Evolutionary conservation across 2,329 filamentous ascomycete genomes (phyloP).

Genomic region (Fusarium sarcochroum): DNA sequence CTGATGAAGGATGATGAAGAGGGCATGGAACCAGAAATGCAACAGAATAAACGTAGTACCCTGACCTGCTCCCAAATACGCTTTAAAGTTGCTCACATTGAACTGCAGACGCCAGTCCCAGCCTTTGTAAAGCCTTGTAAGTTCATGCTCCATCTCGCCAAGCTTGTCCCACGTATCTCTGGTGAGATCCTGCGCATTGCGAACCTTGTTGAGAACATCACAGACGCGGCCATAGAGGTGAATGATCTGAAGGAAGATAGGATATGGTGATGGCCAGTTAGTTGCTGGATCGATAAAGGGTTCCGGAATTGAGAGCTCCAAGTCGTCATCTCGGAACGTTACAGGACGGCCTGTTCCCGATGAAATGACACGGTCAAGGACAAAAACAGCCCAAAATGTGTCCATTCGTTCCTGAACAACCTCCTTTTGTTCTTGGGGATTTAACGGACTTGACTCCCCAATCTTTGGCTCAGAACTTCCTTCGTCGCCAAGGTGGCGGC

Average conservation of each 20-base stretch:
- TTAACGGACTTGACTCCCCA: constrained; percentile 59
- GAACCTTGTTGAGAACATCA: constrained; percentile 86
- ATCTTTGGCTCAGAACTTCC: constrained; percentile 59
- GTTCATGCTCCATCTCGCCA: constrained; percentile 82
- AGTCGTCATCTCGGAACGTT: constrained; percentile 86
- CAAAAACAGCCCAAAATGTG: constrained; percentile 92
- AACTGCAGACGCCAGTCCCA: constrained; percentile 84
- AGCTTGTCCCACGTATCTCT: constrained; percentile 80
- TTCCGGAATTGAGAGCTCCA: constrained; percentile 80
- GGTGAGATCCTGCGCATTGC: constrained; percentile 80
- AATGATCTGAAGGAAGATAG: constrained; percentile 85
- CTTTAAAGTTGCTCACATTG: constrained; percentile 87
- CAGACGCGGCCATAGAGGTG: constrained; percentile 88
- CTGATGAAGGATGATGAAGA: constrained; percentile 88
- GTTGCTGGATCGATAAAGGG: constrained; percentile 66
- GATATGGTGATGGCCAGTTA: constrained; percentile 83
- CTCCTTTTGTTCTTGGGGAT: constrained; percentile 69
- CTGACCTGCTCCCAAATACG: constrained; percentile 84
- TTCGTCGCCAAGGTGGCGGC: constrained; percentile 53
- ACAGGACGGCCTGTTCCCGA: constrained; percentile 88
- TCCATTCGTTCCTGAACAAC: constrained; percentile 87
- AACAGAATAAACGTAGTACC: constrained; percentile 89
- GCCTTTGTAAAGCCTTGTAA: constrained; percentile 80
- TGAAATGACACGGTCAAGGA: constrained; percentile 88
- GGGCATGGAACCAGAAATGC: constrained; percentile 90